phyloP scores from a whole-genome alignment of 2,329 filamentous ascomycete species.

The Amauroascus verrucosus region DNA sequence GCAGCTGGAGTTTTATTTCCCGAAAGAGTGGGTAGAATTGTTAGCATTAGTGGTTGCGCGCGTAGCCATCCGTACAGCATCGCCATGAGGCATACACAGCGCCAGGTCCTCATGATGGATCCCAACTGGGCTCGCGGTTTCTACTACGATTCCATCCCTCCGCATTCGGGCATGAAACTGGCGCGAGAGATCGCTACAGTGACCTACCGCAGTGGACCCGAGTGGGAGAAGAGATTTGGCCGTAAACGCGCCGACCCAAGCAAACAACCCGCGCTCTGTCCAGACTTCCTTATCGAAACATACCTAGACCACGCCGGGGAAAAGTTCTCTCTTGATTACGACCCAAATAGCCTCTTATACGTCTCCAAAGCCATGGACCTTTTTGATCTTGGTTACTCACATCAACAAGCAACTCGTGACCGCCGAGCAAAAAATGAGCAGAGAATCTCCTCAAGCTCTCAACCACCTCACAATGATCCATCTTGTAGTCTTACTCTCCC shows the following conservation, averaged over 20 bases:
- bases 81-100: conserved; percentile 94
- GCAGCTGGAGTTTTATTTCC: conserved; percentile 78
- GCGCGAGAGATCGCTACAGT: conserved; percentile 95
- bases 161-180: conserved; percentile 95
- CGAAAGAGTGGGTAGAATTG: conserved; percentile 67
- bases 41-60: conserved; percentile 86
- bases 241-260: conserved; percentile 73
- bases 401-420: conserved; percentile 53
- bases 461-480: conserved; percentile 32
- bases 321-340: conserved; percentile 95
- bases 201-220: conserved; percentile 89
- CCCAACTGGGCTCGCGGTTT: conserved; percentile 93
- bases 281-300: conserved; percentile 94
- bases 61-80: conserved; percentile 95
- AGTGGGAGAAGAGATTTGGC: conserved; percentile 95
- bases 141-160: conserved; percentile 80
- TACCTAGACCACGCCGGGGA: conserved; percentile 97
- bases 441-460: conserved; percentile 43
- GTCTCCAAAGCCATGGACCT: conserved; percentile 98
- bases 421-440: conserved; percentile 53
- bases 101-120: conserved; percentile 98
- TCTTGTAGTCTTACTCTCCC: conserved; percentile 75
- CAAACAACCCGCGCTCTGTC: conserved; percentile 85
- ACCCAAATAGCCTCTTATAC: conserved; percentile 89
- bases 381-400: conserved; percentile 72